These are phyloP conservation scores for Crinitomyces ghanaensis DNA, from an alignment of 805 yeast genomes.

Conservation along the genomic window DNA sequence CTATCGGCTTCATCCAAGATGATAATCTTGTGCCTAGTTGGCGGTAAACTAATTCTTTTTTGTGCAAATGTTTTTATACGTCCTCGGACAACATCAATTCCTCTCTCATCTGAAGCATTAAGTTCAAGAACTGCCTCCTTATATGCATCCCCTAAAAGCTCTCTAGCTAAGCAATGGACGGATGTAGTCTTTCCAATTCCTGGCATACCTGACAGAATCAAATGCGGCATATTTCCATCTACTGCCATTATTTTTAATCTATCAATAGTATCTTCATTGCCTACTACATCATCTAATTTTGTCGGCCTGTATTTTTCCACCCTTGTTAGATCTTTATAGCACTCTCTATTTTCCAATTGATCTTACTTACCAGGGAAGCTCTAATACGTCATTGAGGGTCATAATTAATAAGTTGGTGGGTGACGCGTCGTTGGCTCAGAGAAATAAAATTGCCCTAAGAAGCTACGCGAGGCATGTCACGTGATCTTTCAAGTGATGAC, in stretches of 20 bases:
- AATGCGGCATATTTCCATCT: slow-evolving; percentile 95
- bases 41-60: slow-evolving; percentile 75
- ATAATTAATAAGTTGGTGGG: too few relatives aligned
- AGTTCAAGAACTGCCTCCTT: slow-evolving; percentile 81
- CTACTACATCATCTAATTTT: slow-evolving; percentile 72
- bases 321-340: too few relatives aligned
- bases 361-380: too few relatives aligned
- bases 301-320: slow-evolving; percentile 95
- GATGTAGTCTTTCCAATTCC: slow-evolving; percentile 98
- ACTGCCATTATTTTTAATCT: slow-evolving; percentile 72
- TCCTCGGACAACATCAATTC: slow-evolving; percentile 91
- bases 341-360: too few relatives aligned
- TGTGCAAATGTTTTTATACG: slow-evolving; percentile 94
- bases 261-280: slow-evolving; percentile 82
- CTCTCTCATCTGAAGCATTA: slow-evolving; percentile 95
- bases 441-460: too few relatives aligned
- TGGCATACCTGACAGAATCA: slow-evolving; percentile 87
- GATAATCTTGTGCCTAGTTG: slow-evolving; percentile 84
- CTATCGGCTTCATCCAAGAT: slow-evolving; percentile 94
- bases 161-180: slow-evolving; percentile 78
- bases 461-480: too few relatives aligned
- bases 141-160: slow-evolving; percentile 61
- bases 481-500: too few relatives aligned
- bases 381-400: too few relatives aligned
- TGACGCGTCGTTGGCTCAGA: too few relatives aligned